Conservation (phyloP, 2,329 filamentous ascomycete species). For the Aspergillus sp. region DNA sequence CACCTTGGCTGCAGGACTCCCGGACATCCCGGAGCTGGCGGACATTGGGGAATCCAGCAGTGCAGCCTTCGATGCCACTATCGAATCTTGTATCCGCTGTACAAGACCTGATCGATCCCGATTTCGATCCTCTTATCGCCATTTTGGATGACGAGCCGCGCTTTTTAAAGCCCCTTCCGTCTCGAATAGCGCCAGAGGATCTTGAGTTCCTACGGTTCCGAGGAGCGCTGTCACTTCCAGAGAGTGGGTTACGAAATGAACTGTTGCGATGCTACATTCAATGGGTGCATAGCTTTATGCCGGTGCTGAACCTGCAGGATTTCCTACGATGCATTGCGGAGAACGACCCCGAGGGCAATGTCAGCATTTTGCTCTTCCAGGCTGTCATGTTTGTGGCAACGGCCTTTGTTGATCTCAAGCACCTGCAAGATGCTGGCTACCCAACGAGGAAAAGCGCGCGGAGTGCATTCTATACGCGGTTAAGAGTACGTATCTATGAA, state of each 20-base stretch:
- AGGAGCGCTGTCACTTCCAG: constrained; percentile 71
- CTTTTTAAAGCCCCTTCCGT: constrained; percentile 72
- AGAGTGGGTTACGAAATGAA: constrained; percentile 64
- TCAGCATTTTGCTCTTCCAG: constrained; percentile 81
- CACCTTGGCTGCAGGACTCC: constrained; percentile 27
- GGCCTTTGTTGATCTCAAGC: constrained; percentile 73
- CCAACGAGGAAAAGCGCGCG: constrained; percentile 70
- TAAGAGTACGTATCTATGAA: constrained; percentile 61
- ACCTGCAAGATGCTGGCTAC: constrained; percentile 70
- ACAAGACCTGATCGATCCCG: constrained; percentile 33
- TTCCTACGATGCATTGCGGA: constrained; percentile 51
- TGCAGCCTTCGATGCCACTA: constrained; percentile 26
- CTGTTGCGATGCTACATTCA: constrained; percentile 74
- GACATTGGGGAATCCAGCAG: constrained; percentile 22
- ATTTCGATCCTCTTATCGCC: constrained; percentile 33
- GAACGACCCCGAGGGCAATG: constrained; percentile 63
- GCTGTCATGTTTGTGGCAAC: constrained; percentile 89
- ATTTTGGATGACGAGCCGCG: constrained; percentile 41
- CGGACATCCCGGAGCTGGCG: constrained; percentile 21
- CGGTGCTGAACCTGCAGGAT: constrained; percentile 63
- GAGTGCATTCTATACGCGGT: constrained; percentile 77
- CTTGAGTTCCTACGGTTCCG: constrained; percentile 73
- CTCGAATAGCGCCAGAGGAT: constrained; percentile 70
- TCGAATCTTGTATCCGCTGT: constrained; percentile 35
- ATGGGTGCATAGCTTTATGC: constrained; percentile 88